Base-by-base conservation (phyloP, 2,329 filamentous ascomycete genomes). In the Thielaviopsis musarum region DNA sequence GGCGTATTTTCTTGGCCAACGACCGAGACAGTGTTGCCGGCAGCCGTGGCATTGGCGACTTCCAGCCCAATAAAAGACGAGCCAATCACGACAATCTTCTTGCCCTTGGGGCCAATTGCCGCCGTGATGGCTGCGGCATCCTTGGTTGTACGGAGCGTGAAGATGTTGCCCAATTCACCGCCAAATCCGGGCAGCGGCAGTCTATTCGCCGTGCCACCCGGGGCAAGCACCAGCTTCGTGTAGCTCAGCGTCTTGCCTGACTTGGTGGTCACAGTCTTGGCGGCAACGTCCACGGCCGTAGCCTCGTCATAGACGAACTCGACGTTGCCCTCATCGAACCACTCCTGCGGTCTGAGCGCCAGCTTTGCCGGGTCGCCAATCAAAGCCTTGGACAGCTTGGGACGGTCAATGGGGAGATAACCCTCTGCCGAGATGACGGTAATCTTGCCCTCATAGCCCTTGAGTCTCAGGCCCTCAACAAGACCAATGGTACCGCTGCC, bases 61-160 rank as follows among this genome's bases (percentile, higher is more conserved):
- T 98, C 93, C 87, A 98, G 94, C 49, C 93, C 93, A 67, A 98
- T 98, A 71, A 98, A 98, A 0, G 89, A 95, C 61, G 87, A 91
- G 49, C 93, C 93, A 58, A 98, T 77, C 15, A 98, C 78, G 54
- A 95, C 89, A 64, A 98, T 83, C 71, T 95, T 96, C 78, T 95
- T 96, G 61, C 82, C 83, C 68, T 87, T 85, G 54, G 88, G 81
- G 30, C 89, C 89, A 54, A 95, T 87, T 6, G 89, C 88, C 1
- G 75, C 77, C 26, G 89, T 77, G 64, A 98, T 96, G 61, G 77
- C 78, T 69, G 91, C 82, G 0, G 84, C 81, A 67, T 97, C 84
- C 51, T 84, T 78, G n/a, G 94, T 76, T 12, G 77, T 84, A 58
- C 93, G 82, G 12, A 98, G 78, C 0, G 86, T 79, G 72, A 96